These are phyloP conservation scores for Claviceps capensis DNA, from an alignment of 2,329 filamentous ascomycete genomes.

Conservation along the genomic window DNA sequence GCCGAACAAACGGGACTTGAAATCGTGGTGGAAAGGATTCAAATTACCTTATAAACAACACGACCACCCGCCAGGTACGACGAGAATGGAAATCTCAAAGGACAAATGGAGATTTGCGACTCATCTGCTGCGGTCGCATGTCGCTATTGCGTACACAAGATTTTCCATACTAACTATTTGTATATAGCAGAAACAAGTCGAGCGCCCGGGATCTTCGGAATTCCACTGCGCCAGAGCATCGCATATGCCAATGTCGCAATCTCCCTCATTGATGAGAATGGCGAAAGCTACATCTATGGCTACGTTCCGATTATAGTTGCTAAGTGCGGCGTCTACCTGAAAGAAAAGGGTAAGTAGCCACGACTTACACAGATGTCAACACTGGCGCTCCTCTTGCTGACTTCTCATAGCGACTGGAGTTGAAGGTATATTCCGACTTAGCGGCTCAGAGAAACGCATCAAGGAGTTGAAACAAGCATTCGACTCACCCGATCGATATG, in stretches of 20 bases:
- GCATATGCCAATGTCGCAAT: constrained; percentile 97
- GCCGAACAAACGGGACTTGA: constrained; percentile 74
- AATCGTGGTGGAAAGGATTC: constrained; percentile 97
- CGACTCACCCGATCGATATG: constrained; percentile 88
- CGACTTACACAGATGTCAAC: neutral
- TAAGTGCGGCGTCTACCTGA: constrained; percentile 93
- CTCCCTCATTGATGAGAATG: constrained; percentile 82
- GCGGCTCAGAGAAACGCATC: constrained; percentile 93
- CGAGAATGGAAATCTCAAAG: neutral
- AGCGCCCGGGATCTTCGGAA: constrained; percentile 76
- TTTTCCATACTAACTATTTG: neutral
- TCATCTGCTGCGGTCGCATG: neutral
- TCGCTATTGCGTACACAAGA: neutral
- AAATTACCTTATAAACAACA: constrained; percentile 52
- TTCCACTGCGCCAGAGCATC: constrained; percentile 87
- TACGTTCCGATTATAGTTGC: constrained; percentile 97
- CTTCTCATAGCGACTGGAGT: constrained; percentile 63
- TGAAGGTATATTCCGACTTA: constrained; percentile 92
- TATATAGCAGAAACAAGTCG: constrained; percentile 25
- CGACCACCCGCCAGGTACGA: constrained; percentile 38
- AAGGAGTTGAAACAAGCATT: constrained; percentile 89
- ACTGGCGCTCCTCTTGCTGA: constrained; percentile 7
- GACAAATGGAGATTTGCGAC: too few species aligned
- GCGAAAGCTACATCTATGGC: constrained; percentile 93
- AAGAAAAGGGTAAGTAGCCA: constrained; percentile 71